Evolutionary conservation across 2,329 filamentous ascomycete species (phyloP), one percentile per base, ranked within the genome.

Genomic region (Akanthomyces lecanii): DNA sequence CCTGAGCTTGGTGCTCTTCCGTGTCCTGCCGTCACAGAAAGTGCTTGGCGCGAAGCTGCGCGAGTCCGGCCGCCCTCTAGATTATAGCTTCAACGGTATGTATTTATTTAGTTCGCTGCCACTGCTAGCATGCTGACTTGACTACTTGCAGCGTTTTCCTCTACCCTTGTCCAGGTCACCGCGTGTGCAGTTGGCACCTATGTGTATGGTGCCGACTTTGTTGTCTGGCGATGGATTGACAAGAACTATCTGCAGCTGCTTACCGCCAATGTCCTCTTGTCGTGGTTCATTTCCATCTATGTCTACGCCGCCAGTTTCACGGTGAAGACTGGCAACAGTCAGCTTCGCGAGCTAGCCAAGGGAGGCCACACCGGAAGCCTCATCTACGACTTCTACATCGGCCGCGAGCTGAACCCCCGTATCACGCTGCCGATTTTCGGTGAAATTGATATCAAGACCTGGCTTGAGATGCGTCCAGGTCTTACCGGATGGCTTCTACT

Each of bases 341-440:
- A 88, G 25, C 75, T 85, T 64, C 89, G 92, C 47, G 88, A 95
- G 72, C 81, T 97, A 4, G 92, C 92, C 0, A 83, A 83, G 6
- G 92, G 92, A 33, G 92, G 92, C 10, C 85, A 89, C 69, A 88
- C 86, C 1, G 92, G 92, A 58, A 96, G 92, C 74, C 78, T 91
- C 65, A 79, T 97, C 38, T 97, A 97, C 75, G 93, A 97, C 76
- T 97, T 91, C 84, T 97, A 91, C 76, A 97, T 97, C 66, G 93
- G 93, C n/a, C 90, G 93, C 23, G 93, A 97, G 73, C 86, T 97
- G 62, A 97, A 97, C 76, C 93, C 93, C 3, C 90, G 92, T 51
- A 74, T 95, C 63, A 85, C 82, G 0, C 76, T 96, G 18, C 92
- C 92, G 0, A 74, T 95, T 47, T 81, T 96, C 65, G 91, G 91